Conservation (phyloP, 305 asterid species). For the Rubia tinctorum region DNA sequence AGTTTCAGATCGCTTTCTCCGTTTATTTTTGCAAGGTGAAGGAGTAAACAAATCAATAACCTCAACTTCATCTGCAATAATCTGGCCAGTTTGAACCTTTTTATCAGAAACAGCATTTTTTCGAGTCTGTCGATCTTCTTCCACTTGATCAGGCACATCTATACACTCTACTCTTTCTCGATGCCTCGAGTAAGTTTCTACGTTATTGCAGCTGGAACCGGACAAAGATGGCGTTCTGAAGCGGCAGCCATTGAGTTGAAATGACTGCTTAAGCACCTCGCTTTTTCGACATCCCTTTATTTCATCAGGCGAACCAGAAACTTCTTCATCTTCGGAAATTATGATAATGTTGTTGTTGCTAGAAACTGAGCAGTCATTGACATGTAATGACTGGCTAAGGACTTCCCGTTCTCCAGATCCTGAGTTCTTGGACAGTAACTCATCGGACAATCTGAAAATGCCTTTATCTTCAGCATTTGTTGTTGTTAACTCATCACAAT, state of each 20-base stretch:
- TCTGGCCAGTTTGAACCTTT: conserved; percentile 19
- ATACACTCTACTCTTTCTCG: conserved; percentile 17
- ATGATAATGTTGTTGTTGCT: conserved; percentile 14
- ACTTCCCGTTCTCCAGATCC: conserved; percentile 23
- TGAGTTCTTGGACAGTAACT: conserved; percentile 13
- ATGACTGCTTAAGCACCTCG: conserved; percentile 21
- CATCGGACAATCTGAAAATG: conserved; percentile 20
- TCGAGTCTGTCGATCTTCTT: conserved; percentile 18
- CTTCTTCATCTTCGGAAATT: conserved; percentile 25
- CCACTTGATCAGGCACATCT: conserved; percentile 14
- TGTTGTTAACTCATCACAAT: conserved; percentile 12
- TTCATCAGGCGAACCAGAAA: conserved; percentile 19
- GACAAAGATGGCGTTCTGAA: conserved; percentile 21
- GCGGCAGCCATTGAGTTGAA: conserved; percentile 24
- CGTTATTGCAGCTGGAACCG: conserved; percentile 16
- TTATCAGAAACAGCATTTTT: conserved; percentile 16
- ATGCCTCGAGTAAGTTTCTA: conserved; percentile 21
- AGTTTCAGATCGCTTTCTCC: conserved; percentile 32
- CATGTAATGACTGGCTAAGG: conserved; percentile 18
- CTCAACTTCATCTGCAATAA: conserved; percentile 36
- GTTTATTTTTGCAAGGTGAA: conserved; percentile 56
- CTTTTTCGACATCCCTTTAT: conserved; percentile 9
- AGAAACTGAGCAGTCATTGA: conserved; percentile 23
- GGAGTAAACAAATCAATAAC: conserved; percentile 66
- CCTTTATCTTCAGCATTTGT: conserved; percentile 24